Conservation (phyloP, 2,329 filamentous ascomycete genomes). For the Diplocarpon mali region DNA sequence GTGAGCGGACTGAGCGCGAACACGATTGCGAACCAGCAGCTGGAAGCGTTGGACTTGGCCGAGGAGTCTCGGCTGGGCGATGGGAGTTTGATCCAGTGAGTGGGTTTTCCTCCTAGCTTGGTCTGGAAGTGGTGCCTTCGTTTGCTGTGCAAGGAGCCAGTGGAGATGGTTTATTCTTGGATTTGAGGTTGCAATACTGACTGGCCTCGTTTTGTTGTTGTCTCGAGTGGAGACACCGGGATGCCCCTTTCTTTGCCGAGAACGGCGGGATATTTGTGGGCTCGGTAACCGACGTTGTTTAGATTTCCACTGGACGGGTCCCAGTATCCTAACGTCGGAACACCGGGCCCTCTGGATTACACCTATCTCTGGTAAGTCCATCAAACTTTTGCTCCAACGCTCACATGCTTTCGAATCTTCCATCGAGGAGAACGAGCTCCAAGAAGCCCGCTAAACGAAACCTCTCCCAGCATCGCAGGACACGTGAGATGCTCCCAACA, state of each 20-base stretch:
- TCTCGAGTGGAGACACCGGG: too few species aligned
- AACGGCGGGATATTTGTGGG: not conserved
- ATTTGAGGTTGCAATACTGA: too few species aligned
- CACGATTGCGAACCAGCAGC: slow-evolving; percentile 38
- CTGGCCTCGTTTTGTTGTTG: too few species aligned
- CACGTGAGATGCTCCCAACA: slow-evolving; percentile 19
- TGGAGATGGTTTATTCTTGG: too few species aligned
- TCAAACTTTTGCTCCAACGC: not conserved
- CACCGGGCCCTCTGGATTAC: slow-evolving; percentile 36
- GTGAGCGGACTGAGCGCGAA: slow-evolving; percentile 34
- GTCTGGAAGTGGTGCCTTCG: not conserved
- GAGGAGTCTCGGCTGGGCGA: slow-evolving; percentile 54
- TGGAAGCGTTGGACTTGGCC: slow-evolving; percentile 33
- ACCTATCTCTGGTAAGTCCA: slow-evolving; percentile 35
- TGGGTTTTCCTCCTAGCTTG: slow-evolving; percentile 56
- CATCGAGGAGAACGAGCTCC: not conserved
- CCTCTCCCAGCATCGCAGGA: slow-evolving; percentile 17
- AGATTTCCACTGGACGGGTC: slow-evolving; percentile 62
- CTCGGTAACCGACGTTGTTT: not conserved
- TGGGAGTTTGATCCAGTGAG: slow-evolving; percentile 71
- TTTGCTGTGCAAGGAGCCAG: too few species aligned
- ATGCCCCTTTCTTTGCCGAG: not conserved
- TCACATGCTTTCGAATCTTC: too few species aligned
- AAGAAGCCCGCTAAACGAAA: not conserved
- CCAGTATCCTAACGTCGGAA: slow-evolving; percentile 62